Percentiles rank a stretch among this genome's conserved stretches.
Conservation (phyloP, 495 filamentous ascomycete species). For the Penicillium roqueforti region DNA sequence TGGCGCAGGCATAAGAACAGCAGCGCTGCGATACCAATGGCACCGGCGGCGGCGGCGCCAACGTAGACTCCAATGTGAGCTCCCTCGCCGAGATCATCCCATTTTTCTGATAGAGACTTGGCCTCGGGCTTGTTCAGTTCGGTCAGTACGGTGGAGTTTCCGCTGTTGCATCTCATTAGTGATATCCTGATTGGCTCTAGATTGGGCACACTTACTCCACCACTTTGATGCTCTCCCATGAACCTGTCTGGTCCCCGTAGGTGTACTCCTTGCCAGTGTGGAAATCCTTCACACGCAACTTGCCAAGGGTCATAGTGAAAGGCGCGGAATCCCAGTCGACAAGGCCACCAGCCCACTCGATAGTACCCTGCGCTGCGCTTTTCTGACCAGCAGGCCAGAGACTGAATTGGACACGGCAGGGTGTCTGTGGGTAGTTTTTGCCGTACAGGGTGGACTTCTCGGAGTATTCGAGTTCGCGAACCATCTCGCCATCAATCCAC, state of each 20-base stretch:
- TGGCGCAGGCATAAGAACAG: conserved; percentile 63
- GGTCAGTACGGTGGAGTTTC: conserved; percentile 54
- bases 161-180: conserved; percentile 22
- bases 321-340: conserved; percentile 64
- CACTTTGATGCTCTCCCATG: conserved; percentile 38
- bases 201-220: conserved; percentile 42
- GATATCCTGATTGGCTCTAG: neutral
- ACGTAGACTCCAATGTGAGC: conserved; percentile 59
- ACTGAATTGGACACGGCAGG: conserved; percentile 76
- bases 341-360: conserved; percentile 45
- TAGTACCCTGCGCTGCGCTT: conserved; percentile 49
- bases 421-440: conserved; percentile 82
- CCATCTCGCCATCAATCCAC: conserved; percentile 67
- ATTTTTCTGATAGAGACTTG: conserved; percentile 52
- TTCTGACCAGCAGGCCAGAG: conserved; percentile 74
- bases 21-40: conserved; percentile 45
- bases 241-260: conserved; percentile 34
- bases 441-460: conserved; percentile 50
- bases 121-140: conserved; percentile 29
- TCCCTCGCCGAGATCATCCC: conserved; percentile 49
- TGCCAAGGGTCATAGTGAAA: conserved; percentile 65
- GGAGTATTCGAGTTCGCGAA: conserved; percentile 58
- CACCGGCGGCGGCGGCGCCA: conserved; percentile 46
- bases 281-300: conserved; percentile 36
- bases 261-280: conserved; percentile 38